A percentile compares a stretch with the other conserved stretches of the same genome.
Evolutionary conservation across 2,329 filamentous ascomycete genomes (phyloP).

Genomic region (Fusarium burgessii): DNA sequence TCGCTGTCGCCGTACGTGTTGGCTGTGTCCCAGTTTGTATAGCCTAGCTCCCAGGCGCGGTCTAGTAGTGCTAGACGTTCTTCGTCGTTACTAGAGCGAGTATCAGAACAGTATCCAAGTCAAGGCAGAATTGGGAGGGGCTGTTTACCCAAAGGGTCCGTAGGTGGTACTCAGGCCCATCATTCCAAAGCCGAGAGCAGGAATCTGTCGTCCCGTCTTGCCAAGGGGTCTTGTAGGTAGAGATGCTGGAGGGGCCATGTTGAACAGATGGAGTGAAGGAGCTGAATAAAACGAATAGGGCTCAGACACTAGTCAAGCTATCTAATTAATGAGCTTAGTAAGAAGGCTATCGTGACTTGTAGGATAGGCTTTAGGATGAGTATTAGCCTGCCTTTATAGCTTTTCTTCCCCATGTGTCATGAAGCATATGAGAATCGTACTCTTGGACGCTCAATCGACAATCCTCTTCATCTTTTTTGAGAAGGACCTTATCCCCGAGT

Average conservation of each 20-base stretch:
- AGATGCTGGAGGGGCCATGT: neutral
- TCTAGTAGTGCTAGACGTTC: neutral
- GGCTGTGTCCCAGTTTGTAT: neutral
- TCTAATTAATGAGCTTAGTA: rapidly evolving
- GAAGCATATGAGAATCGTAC: rapidly evolving
- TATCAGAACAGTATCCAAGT: rapidly evolving
- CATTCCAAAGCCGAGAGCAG: neutral
- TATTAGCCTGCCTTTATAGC: neutral
- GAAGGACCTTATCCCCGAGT: neutral
- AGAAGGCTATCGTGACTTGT: neutral
- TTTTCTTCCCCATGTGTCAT: neutral
- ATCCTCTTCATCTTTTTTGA: rapidly evolving
- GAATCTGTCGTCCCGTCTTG: neutral
- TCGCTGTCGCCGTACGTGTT: neutral
- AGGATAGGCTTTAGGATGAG: rapidly evolving
- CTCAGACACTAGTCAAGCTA: no score
- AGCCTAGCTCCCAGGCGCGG: neutral
- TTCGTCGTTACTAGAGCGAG: neutral
- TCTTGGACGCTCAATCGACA: rapidly evolving
- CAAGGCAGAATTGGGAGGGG: rapidly evolving
- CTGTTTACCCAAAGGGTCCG: neutral
- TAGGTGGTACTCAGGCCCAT: neutral
- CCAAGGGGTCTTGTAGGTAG: neutral
- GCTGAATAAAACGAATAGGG: no score
- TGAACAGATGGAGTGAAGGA: no score